Base-by-base conservation (phyloP, 2,329 filamentous ascomycete genomes). In the Colletotrichum tropicale region DNA sequence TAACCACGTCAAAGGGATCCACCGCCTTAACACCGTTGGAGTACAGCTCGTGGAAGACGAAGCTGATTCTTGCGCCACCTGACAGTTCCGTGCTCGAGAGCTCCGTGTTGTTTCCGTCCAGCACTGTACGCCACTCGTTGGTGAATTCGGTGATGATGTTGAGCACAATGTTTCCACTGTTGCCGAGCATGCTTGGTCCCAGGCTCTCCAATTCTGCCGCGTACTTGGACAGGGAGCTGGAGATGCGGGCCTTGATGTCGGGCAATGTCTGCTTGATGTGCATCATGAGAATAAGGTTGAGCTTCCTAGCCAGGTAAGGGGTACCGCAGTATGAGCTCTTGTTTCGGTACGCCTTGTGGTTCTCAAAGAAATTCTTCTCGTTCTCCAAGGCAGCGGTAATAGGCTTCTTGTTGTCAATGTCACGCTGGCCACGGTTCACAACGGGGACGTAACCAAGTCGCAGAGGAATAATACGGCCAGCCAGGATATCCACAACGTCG, bases 281-380 rank as follows among this genome's bases (percentile, higher is more conserved):
- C 97, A 99, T 99, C 96, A 99, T 98, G 80, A 99, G 91, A 83
- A 99, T 98, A 81, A 99, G 90, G 87, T 99, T 99, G 76, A 99
- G 92, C 87, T 99, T 99, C 80, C 96, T 93, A 6, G 97, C 97
- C 76, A 99, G 89, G 83, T 99, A 99, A 6, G 97, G 97, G 5
- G 97, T 99, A 85, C 97, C 97, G 86, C 97, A 99, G 90, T 99
- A 99, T 8, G 96, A 95, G 83, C 95, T 96, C 92, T 99, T 99
- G 88, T 98, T 99, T 76, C 96, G 92, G 87, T 99, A 99, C 38
- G 97, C 96, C 88, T 98, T 98, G 91, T 99, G 97, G 85, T 96
- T 96, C 82, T 99, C 97, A 84, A 99, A 99, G 85, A 98, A 99
- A 84, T 94, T 94, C 90, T 95, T 98, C 89, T 99, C 97, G 68